These are phyloP conservation scores for Clausena lansium DNA, from an alignment of 345 rosid species.

Conservation along the genomic window DNA sequence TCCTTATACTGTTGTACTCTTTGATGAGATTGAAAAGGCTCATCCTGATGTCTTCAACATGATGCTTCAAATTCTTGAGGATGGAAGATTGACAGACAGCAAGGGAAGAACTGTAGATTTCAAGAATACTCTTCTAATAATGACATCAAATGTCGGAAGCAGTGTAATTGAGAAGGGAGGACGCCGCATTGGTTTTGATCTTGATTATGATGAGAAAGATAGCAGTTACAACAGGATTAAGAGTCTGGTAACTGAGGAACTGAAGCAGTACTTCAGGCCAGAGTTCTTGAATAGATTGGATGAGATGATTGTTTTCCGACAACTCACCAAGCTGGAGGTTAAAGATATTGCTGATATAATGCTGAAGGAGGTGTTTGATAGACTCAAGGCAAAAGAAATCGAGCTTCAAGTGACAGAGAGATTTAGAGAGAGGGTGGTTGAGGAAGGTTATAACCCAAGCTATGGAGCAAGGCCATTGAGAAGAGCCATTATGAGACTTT, in stretches of 20 bases:
- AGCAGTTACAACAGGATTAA: conserved; percentile 89
- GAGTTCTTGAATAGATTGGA: conserved; percentile 96
- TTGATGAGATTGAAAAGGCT: conserved; percentile 98
- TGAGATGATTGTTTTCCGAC: conserved; percentile 96
- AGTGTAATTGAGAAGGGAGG: conserved; percentile 96
- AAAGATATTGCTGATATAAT: conserved; percentile 92
- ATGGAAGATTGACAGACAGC: conserved; percentile 95
- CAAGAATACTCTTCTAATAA: conserved; percentile 92
- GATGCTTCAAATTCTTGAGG: conserved; percentile 99
- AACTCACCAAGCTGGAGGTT: conserved; percentile 86
- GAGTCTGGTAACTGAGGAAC: conserved; percentile 89
- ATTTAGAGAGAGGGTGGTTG: conserved; percentile 84
- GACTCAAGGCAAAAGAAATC: conserved; percentile 72
- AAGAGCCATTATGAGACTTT: conserved; percentile 91
- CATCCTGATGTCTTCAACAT: conserved; percentile 98
- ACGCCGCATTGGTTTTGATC: conserved; percentile 83
- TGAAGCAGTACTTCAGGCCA: conserved; percentile 89
- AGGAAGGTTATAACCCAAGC: conserved; percentile 95
- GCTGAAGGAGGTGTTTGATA: conserved; percentile 81
- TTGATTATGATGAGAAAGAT: conserved; percentile 87
- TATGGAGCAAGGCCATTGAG: conserved; percentile 97
- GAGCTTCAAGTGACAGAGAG: conserved; percentile 97
- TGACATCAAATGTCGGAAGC: conserved; percentile 99
- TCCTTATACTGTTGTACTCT: conserved; percentile 87
- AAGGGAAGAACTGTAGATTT: conserved; percentile 98